A percentile compares a stretch with the other conserved stretches of the same genome.
These are phyloP conservation scores for Alternaria angustiovoidea DNA, from an alignment of 2,329 filamentous ascomycete genomes.

Conservation along the genomic window DNA sequence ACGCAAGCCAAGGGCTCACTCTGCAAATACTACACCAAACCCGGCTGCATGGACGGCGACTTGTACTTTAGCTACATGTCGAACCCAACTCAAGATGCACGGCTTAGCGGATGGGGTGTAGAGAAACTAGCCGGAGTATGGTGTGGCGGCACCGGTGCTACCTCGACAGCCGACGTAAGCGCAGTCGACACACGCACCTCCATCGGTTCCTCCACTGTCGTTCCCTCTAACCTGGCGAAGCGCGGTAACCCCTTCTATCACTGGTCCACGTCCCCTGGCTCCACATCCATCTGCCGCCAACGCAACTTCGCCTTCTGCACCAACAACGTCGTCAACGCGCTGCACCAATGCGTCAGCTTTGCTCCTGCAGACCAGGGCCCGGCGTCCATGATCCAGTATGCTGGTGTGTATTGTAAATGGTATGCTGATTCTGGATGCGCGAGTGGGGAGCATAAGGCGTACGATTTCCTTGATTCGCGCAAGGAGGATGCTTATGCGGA, in stretches of 20 bases:
- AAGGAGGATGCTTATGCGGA: background rate
- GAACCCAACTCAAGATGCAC: background rate
- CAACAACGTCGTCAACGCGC: slow-evolving; percentile 3
- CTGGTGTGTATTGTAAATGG: slow-evolving; percentile 1
- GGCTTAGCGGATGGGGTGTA: background rate
- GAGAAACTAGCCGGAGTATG: background rate
- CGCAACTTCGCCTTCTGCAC: background rate
- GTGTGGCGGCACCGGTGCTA: background rate
- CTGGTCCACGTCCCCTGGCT: background rate
- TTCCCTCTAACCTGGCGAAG: too few species aligned
- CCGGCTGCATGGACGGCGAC: slow-evolving; percentile 1
- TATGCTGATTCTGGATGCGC: background rate
- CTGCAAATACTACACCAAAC: slow-evolving; percentile 6
- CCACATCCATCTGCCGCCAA: background rate
- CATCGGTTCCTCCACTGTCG: too few species aligned
- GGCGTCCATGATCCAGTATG: background rate
- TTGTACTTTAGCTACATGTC: background rate
- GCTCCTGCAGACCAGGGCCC: background rate
- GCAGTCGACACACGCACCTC: too few species aligned
- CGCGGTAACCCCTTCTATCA: background rate
- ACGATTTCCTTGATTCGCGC: background rate
- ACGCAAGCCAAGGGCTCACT: background rate
- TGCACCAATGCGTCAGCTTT: slow-evolving; percentile 4
- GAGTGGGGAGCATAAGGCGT: background rate
- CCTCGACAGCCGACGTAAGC: background rate